Conservation (phyloP, 345 rosid genomes). For the Linum tenue region DNA sequence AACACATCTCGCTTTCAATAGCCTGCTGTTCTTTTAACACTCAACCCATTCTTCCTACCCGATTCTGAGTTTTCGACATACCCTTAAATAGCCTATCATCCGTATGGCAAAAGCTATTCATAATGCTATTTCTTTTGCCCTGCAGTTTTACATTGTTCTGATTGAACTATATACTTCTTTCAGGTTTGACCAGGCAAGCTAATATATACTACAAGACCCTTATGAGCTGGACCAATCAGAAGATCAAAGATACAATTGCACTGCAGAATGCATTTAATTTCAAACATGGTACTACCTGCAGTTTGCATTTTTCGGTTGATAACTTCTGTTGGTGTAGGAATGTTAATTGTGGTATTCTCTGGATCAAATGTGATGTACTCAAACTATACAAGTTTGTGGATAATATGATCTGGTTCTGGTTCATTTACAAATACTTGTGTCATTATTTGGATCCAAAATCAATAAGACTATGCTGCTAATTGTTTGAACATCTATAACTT, state of each 20-base stretch:
- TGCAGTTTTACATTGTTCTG: not conserved
- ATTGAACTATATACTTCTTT: slow-evolving; percentile 7
- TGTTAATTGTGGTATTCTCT: not conserved
- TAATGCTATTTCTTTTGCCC: not conserved
- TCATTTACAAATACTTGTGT: too few relatives aligned
- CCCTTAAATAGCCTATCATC: not conserved
- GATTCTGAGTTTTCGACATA: not conserved
- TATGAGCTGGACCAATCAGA: slow-evolving; percentile 94
- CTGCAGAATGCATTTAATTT: slow-evolving; percentile 78
- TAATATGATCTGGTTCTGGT: too few relatives aligned
- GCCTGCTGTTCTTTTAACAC: too few relatives aligned
- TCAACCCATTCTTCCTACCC: too few relatives aligned
- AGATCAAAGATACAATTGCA: slow-evolving; percentile 63
- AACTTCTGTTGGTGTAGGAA: not conserved
- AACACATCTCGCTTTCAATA: too few relatives aligned
- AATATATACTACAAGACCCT: slow-evolving; percentile 97
- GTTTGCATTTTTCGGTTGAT: not conserved
- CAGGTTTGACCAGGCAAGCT: slow-evolving; percentile 97
- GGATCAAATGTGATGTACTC: too few relatives aligned
- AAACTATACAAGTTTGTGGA: too few relatives aligned
- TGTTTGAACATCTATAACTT: not conserved
- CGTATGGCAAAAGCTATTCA: not conserved
- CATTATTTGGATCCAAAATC: too few relatives aligned
- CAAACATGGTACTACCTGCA: slow-evolving; percentile 54
- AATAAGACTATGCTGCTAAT: not conserved